phyloP scores from a whole-genome alignment of 2,329 filamentous ascomycete genomes.

The Leptographium radiaticola region DNA sequence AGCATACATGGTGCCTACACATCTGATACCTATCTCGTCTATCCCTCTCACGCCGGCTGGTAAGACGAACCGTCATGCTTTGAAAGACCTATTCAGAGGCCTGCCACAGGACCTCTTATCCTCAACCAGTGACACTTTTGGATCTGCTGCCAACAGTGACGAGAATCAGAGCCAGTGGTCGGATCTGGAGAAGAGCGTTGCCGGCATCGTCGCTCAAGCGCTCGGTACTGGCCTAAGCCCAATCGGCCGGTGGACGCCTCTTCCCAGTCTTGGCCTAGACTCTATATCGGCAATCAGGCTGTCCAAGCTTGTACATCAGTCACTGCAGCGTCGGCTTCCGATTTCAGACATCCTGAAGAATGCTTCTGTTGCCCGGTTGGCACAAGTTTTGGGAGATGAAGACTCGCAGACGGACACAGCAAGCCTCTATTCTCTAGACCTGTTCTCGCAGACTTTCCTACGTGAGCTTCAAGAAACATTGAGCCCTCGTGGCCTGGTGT shows the following conservation, averaged over 20 bases:
- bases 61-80: slow-evolving; percentile 51
- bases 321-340: slow-evolving; percentile 35
- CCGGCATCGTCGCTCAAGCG: slow-evolving; percentile 36
- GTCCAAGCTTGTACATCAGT: slow-evolving; percentile 39
- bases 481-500: slow-evolving; percentile 6
- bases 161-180: background rate
- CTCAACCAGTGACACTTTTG: background rate
- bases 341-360: slow-evolving; percentile 60
- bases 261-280: slow-evolving; percentile 69
- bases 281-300: slow-evolving; percentile 70
- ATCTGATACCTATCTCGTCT: slow-evolving; percentile 53
- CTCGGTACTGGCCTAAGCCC: slow-evolving; percentile 29
- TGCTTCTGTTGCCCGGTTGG: slow-evolving; percentile 51
- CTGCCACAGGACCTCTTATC: slow-evolving; percentile 26
- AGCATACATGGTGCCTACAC: slow-evolving; percentile 66
- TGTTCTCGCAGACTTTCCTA: slow-evolving; percentile 17
- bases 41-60: slow-evolving; percentile 64
- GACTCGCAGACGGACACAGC: background rate
- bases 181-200: slow-evolving; percentile 41
- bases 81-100: slow-evolving; percentile 34
- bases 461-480: slow-evolving; percentile 6
- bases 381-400: slow-evolving; percentile 17
- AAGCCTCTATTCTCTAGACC: slow-evolving; percentile 2
- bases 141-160: background rate
- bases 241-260: slow-evolving; percentile 54